Conservation (phyloP, 306 rosid genomes). For the Lupinus albus region DNA sequence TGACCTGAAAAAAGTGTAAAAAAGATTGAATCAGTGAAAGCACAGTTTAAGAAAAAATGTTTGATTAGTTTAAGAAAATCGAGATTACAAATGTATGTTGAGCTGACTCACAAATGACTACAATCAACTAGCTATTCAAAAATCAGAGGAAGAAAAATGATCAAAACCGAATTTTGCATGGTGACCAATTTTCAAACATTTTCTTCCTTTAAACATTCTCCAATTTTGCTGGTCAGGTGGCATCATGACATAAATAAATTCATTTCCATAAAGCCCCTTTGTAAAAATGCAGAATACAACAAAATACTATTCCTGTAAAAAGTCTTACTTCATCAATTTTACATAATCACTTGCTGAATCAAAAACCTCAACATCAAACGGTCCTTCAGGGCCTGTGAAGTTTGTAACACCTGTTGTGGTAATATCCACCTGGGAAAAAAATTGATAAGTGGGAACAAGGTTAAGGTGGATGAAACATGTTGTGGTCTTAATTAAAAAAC, state of each 20-base stretch:
- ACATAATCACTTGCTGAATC: conserved; percentile 90
- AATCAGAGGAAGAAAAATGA: conserved; percentile 1
- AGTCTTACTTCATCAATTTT: conserved; percentile 82
- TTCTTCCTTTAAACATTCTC: conserved; percentile 12
- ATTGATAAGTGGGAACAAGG: conserved; percentile 31
- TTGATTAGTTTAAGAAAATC: conserved; percentile 25
- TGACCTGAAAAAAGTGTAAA: conserved; percentile 63
- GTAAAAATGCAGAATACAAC: conserved; percentile 26
- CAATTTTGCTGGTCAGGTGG: conserved; percentile 32
- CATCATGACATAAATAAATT: conserved; percentile 16
- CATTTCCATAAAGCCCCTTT: conserved; percentile 18
- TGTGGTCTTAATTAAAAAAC: conserved; percentile 3
- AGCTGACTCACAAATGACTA: conserved; percentile 20
- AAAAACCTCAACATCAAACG: conserved; percentile 93
- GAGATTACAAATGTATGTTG: conserved; percentile 24
- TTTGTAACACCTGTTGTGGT: conserved; percentile 60
- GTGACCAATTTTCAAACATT: conserved; percentile 13
- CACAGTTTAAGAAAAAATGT: conserved; percentile 19
- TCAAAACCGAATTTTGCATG: conserved; percentile 32
- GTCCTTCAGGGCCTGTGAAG: conserved; percentile 91
- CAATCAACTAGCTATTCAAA: neutral
- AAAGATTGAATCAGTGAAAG: conserved; percentile 18
- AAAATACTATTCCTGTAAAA: conserved; percentile 28
- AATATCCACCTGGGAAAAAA: conserved; percentile 74
- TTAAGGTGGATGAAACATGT: conserved; percentile 24